phyloP scores from a whole-genome alignment of 208 protist species.

The Phytomonas sp. region DNA sequence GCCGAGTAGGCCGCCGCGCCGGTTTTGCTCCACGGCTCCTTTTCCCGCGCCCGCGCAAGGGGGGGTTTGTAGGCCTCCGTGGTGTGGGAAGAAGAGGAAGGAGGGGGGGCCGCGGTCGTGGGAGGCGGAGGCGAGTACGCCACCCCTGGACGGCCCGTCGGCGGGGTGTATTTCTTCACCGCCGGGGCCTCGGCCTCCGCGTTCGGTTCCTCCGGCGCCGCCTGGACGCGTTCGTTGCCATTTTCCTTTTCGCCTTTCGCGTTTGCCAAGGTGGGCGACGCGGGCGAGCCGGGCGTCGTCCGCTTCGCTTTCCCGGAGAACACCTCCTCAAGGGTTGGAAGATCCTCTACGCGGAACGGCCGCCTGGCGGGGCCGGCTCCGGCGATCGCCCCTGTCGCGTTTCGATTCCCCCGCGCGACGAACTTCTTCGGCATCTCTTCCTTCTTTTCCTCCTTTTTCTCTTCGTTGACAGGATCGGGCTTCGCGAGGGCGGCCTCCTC shows the following conservation, averaged over 20 bases:
- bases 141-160: conserved; percentile 5
- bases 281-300: not conserved
- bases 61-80: conserved; percentile 20
- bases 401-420: conserved; percentile 55
- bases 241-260: conserved; percentile 7
- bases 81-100: conserved; percentile 2
- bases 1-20: conserved; percentile 3
- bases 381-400: conserved; percentile 41
- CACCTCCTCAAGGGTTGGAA: conserved; percentile 60
- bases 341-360: conserved; percentile 30
- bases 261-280: not conserved
- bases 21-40: conserved; percentile 9
- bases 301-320: conserved; percentile 24
- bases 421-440: conserved; percentile 49
- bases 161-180: conserved; percentile 14
- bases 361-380: conserved; percentile 9
- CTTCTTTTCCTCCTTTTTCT: conserved; percentile 8
- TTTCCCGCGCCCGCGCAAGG: not conserved
- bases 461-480: not conserved
- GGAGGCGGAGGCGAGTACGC: conserved; percentile 47
- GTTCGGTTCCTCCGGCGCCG: conserved; percentile 2
- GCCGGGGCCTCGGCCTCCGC: conserved; percentile 11
- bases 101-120: conserved; percentile 14
- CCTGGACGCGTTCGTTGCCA: not conserved
- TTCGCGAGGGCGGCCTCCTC: conserved; percentile 9